phyloP scores from a whole-genome alignment of 345 rosid species.

The Citrus sinensis region DNA sequence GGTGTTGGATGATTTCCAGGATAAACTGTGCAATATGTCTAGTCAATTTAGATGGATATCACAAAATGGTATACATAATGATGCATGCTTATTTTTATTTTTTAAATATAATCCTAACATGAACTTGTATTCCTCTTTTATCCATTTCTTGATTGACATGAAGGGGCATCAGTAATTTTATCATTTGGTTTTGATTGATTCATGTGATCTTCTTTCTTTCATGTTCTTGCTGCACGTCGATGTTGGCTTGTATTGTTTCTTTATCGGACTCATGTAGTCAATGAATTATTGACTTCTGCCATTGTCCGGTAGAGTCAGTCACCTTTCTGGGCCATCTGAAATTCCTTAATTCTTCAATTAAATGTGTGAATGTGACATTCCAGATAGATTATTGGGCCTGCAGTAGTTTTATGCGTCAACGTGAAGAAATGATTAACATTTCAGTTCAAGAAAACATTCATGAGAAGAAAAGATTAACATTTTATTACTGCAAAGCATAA shows the following conservation, averaged over 20 bases:
- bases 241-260: constrained; percentile 11
- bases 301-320: constrained; percentile 19
- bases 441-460: no score
- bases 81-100: background rate
- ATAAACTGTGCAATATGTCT: background rate
- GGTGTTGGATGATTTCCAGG: constrained; percentile 11
- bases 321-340: background rate
- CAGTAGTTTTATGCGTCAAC: background rate
- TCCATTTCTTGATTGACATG: background rate
- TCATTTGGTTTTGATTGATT: background rate
- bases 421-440: background rate
- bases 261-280: background rate
- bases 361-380: background rate
- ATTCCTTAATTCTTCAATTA: no score
- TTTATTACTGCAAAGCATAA: background rate
- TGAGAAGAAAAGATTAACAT: background rate
- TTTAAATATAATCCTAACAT: background rate
- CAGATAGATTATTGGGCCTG: background rate
- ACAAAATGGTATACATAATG: background rate
- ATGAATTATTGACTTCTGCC: constrained; percentile 11
- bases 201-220: background rate
- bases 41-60: background rate
- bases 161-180: constrained; percentile 3
- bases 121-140: constrained; percentile 1
- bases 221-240: constrained; percentile 8